These are phyloP conservation scores for Lachancea mirantina DNA, from an alignment of 805 yeast species.

Conservation along the genomic window DNA sequence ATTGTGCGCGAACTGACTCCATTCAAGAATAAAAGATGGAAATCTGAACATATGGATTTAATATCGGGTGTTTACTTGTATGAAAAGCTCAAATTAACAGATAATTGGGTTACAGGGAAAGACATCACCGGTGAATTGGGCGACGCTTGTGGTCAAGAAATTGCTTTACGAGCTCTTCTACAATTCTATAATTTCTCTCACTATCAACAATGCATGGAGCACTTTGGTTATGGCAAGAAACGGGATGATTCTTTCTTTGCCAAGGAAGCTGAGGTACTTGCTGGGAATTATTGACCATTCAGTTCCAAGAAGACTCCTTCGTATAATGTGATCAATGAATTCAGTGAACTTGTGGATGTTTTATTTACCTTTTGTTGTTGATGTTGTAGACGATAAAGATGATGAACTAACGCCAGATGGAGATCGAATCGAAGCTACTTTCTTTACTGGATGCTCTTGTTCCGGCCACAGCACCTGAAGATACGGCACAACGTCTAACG, in stretches of 20 bases:
- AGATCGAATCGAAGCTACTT: slow-evolving; percentile 16
- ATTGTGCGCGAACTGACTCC: slow-evolving; percentile 76
- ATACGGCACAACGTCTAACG: slow-evolving; percentile 11
- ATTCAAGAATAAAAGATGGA: slow-evolving; percentile 91
- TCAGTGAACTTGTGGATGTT: slow-evolving; percentile 8
- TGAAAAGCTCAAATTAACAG: slow-evolving; percentile 62
- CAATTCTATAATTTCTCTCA: slow-evolving; percentile 66
- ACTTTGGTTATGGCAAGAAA: slow-evolving; percentile 46
- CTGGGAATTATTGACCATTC: slow-evolving; percentile 10
- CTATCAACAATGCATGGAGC: slow-evolving; percentile 46
- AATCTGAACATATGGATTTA: slow-evolving; percentile 85
- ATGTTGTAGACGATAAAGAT: not conserved
- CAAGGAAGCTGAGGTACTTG: slow-evolving; percentile 33
- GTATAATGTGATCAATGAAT: not conserved
- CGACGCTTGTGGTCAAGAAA: slow-evolving; percentile 78
- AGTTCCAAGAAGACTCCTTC: not conserved
- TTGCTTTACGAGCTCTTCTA: slow-evolving; percentile 68
- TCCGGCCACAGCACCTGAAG: slow-evolving; percentile 20
- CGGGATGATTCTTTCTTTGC: slow-evolving; percentile 37
- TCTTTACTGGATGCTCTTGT: slow-evolving; percentile 20
- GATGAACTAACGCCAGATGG: slow-evolving; percentile 14
- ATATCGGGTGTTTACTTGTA: slow-evolving; percentile 80
- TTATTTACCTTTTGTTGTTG: slow-evolving; percentile 2
- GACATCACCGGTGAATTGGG: slow-evolving; percentile 69
- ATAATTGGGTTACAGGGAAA: slow-evolving; percentile 81